A percentile compares a stretch with the other conserved stretches of the same genome.
These are phyloP conservation scores for Fragaria nilgerrensis DNA, from an alignment of 306 rosid genomes.

Conservation along the genomic window DNA sequence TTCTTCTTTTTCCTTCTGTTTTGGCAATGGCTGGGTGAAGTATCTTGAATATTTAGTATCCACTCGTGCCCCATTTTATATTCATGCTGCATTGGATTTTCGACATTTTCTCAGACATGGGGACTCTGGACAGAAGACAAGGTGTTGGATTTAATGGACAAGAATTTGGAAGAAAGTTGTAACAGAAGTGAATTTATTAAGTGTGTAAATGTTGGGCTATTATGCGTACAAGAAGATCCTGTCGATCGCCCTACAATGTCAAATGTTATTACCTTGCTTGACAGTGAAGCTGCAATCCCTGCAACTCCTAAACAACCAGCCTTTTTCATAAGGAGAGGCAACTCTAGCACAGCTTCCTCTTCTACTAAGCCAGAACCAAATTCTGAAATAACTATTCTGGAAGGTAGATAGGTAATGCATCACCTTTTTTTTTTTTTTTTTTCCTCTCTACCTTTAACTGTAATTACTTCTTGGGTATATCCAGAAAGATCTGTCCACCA, in stretches of 20 bases:
- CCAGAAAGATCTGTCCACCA: not conserved
- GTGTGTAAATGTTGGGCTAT: slow-evolving; percentile 39
- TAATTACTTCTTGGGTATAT: not conserved
- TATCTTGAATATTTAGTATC: not conserved
- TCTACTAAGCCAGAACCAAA: slow-evolving; percentile 24
- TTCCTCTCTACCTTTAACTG: not conserved
- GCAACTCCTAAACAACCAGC: slow-evolving; percentile 47
- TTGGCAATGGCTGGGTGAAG: not conserved
- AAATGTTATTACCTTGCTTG: slow-evolving; percentile 40
- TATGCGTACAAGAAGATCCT: slow-evolving; percentile 56
- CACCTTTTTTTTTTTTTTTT: too few relatives aligned
- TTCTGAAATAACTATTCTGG: slow-evolving; percentile 22
- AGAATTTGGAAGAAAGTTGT: slow-evolving; percentile 28
- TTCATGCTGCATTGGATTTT: not conserved
- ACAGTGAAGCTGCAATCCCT: slow-evolving; percentile 26
- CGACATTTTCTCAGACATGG: slow-evolving; percentile 40
- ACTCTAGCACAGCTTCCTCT: slow-evolving; percentile 32
- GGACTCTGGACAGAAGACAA: slow-evolving; percentile 45
- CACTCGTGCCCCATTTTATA: not conserved
- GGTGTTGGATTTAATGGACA: slow-evolving; percentile 42
- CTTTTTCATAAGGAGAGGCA: slow-evolving; percentile 24
- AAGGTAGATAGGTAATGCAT: slow-evolving; percentile 30
- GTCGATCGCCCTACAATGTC: slow-evolving; percentile 50
- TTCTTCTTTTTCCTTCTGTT: not conserved
- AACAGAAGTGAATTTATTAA: slow-evolving; percentile 24